phyloP scores from a whole-genome alignment of 2,329 filamentous ascomycete species.

The Aspergillus felis region DNA sequence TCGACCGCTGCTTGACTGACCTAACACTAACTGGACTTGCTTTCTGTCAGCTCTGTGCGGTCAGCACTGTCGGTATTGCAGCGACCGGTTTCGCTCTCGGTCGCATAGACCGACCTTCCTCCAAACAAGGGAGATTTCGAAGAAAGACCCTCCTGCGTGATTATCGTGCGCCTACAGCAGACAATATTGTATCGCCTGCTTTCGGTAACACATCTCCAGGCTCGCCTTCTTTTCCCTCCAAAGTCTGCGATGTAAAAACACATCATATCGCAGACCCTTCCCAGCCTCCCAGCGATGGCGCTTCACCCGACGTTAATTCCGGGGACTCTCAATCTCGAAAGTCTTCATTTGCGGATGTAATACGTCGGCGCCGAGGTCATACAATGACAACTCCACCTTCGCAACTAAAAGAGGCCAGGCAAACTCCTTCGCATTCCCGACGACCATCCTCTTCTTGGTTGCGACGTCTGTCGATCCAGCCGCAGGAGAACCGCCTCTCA shows the following conservation, averaged over 20 bases:
- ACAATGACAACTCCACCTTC: conserved; percentile 32
- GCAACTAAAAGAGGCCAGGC: conserved; percentile 23
- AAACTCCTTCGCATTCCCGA: conserved; percentile 22
- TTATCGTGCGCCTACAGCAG: conserved; percentile 14
- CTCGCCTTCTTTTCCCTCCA: conserved; percentile 15
- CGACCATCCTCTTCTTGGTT: conserved; percentile 52
- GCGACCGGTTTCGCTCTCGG: conserved; percentile 57
- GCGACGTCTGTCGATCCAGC: conserved; percentile 52
- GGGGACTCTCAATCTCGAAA: conserved; percentile 18
- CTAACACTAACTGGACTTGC: background rate
- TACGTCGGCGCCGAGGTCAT: conserved; percentile 34
- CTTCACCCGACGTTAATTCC: conserved; percentile 6
- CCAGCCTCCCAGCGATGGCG: conserved; percentile 12
- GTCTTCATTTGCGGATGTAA: conserved; percentile 26
- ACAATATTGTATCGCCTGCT: conserved; percentile 10
- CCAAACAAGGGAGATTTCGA: conserved; percentile 26
- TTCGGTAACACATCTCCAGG: conserved; percentile 13
- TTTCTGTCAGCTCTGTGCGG: conserved; percentile 54
- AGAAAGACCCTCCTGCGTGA: conserved; percentile 24
- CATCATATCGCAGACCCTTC: conserved; percentile 4
- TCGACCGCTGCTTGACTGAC: background rate
- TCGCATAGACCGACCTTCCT: conserved; percentile 42
- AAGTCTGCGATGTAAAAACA: conserved; percentile 12
- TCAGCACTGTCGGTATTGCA: conserved; percentile 60
- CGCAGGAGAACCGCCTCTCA: conserved; percentile 42